Evolutionary conservation across 495 filamentous ascomycete genomes (phyloP), one percentile per base, ranked within the genome.

Genomic region (Trichoderma asperelloides): DNA sequence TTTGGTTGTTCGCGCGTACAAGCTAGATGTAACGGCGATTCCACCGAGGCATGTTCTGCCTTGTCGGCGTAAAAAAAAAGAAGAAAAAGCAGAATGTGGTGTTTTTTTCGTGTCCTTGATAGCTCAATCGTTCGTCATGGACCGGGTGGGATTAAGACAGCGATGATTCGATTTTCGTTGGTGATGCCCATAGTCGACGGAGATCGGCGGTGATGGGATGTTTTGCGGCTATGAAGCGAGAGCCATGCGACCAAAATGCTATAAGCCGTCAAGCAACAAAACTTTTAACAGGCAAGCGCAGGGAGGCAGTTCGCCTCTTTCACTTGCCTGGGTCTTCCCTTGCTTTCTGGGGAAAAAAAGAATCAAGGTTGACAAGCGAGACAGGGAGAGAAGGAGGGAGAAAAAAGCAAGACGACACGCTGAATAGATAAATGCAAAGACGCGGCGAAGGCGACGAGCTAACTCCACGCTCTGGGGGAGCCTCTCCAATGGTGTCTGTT

Each of bases 161-260:
- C 64, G 27, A 64, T 43, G 40, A 64, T 27, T 39, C 33, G 62
- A 41, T 45, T 51, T 45, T 65, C 40, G 64, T 49, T 65, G 39
- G 27, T 49, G 64, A 65, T 43, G 64, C 64, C 64, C 64, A 65
- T 65, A 65, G 64, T 65, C 63, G 63, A 27, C 55, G 55, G 27
- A 60, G 55, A 60, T 8, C 55, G 55, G 55, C 55, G 55, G 23
- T 60, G 55, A 64, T 64, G 62, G 62, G 28, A 30, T 18, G 40
- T 28, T 60, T 51, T 27, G 23, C 23, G 55, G 55, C 55, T 60
- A 60, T 60, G 25, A 30, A 27, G n/a, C 13, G 55, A 60, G 25
- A 60, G 55, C 55, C 55, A 60, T 60, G 55, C 55, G 55, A 60
- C 23, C 55, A 60, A 45, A 45, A 55, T n/a, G 55, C 55, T 60